Percentiles rank a stretch among this genome's conserved stretches.
Conservation (phyloP, 192 early-diverging fungal species). For the Cetraspora pellucida region DNA sequence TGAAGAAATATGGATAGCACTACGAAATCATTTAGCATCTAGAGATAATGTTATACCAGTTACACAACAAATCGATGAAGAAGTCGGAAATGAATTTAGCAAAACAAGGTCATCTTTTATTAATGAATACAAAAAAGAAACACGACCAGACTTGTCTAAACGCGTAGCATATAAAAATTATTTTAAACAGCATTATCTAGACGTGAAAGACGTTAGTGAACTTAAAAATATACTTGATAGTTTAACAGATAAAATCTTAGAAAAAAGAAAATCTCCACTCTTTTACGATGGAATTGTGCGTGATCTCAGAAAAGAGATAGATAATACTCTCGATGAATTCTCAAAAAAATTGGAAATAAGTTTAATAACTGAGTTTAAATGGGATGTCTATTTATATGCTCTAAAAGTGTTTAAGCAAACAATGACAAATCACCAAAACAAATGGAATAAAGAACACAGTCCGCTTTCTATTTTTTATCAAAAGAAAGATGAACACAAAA, state of each 20-base stretch:
- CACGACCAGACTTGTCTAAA: neutral
- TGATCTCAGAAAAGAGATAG: constrained; percentile 9
- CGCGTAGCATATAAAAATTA: constrained; percentile 12
- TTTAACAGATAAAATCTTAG: neutral
- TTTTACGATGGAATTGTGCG: constrained; percentile 11
- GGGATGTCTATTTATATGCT: constrained; percentile 1
- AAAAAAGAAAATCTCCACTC: neutral
- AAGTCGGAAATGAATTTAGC: constrained; percentile 6
- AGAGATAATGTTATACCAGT: neutral
- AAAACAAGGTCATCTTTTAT: neutral
- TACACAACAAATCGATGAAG: constrained; percentile 2
- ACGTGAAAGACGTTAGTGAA: neutral
- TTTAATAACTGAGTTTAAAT: constrained; percentile 4
- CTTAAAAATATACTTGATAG: neutral
- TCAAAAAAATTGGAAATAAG: neutral
- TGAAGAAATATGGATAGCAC: neutral
- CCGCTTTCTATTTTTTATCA: constrained; percentile 24
- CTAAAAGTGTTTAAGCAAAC: constrained; percentile 15
- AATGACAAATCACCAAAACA: constrained; percentile 1
- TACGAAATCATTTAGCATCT: neutral
- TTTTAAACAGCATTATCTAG: no score
- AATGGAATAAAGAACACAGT: constrained; percentile 20
- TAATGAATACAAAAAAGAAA: neutral
- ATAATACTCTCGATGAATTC: neutral
- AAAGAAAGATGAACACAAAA: constrained; percentile 23